Conservation (phyloP, 495 filamentous ascomycete species). For the Xylaria curta region DNA sequence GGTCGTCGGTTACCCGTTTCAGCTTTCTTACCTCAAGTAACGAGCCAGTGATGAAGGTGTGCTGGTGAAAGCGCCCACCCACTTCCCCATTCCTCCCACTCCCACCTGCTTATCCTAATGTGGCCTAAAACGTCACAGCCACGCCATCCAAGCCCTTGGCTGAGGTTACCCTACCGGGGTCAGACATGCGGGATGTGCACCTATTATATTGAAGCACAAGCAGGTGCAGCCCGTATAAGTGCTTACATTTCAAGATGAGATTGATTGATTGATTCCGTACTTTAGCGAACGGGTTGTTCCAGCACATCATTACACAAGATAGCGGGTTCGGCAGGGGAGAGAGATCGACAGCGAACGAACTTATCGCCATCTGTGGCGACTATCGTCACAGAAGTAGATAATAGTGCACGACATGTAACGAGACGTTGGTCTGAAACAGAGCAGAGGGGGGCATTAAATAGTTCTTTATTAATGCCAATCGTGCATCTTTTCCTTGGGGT, state of each 20-base stretch:
- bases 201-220: neutral
- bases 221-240: neutral
- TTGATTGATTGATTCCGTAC: neutral
- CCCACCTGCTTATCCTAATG: neutral
- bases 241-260: conserved; percentile 8
- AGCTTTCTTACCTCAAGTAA: neutral
- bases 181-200: neutral
- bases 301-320: neutral
- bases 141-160: conserved; percentile 17
- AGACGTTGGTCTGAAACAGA: conserved; percentile 5
- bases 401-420: neutral
- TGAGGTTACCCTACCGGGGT: too few species aligned
- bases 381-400: neutral
- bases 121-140: conserved; percentile 8
- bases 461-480: neutral
- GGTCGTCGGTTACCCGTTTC: neutral
- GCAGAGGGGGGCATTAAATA: conserved; percentile 2
- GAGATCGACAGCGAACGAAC: conserved; percentile 1
- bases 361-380: neutral
- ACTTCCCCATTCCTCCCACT: neutral
- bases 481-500: neutral
- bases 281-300: neutral
- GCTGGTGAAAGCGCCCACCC: neutral
- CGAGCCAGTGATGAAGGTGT: neutral
- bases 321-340: neutral